Evolutionary conservation across 257 asterid species (phyloP), one percentile per base, ranked within the genome.

Genomic region (Leonotis leonurus): DNA sequence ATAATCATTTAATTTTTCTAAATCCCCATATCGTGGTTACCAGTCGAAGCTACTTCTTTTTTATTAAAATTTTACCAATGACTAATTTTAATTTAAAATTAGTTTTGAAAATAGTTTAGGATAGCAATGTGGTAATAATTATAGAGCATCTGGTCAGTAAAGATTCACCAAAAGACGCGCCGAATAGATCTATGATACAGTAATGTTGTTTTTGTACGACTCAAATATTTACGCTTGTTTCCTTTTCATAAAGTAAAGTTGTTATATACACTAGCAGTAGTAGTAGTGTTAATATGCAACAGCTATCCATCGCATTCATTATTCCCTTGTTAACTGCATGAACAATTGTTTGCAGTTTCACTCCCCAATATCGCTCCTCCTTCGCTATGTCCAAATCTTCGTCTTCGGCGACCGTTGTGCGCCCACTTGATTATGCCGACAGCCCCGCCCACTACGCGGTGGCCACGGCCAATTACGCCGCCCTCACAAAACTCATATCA

Each of bases 381-480:
- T 3, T 2, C 33, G 33, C 33, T 27, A 59, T 71, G 62, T 64
- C 76, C 35, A 53, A 60, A 81, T 77, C 83, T 67, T 84, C 61
- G 11, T 30, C 80, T 44, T 14, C 78, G 6, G 65, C 90, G 58
- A 27, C 40, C 41, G 60, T 81, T 36, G 57, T 88, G 30, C 77
- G 79, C 56, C 93, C 92, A 0, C 84, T 75, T 25, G 95, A 86
- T 46, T 88, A 79, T 75, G 40, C 75, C 18, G 78, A 78, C 62
- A 88, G 98, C 58, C 92, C 90, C 21, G 77, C 81, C 40, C 98
- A 91, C 75, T 84, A 82, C 66, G 92, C 96, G 56, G 92, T 91
- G 3, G 94, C 87, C 16, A 64, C 75, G 0, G 79, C 74, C 30
- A 88, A 91, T 68, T 95, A 91, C 76, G 56, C 80, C 33, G 14